Conservation (phyloP, 192 early-diverging fungal genomes). For the Funneliformis geosporum region DNA sequence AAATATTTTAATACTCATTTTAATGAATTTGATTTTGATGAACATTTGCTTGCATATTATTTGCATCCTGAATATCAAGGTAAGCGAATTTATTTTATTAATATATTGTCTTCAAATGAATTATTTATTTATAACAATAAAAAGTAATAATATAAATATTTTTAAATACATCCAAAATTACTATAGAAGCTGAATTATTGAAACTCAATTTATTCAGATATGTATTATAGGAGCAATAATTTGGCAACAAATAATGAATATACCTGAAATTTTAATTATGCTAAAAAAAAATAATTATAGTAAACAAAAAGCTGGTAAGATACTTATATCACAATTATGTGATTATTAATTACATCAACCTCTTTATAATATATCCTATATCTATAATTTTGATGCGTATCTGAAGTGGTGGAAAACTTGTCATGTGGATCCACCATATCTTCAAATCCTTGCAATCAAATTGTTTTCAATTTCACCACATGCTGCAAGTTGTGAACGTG, state of each 20-base stretch:
- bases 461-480: constrained; percentile 3
- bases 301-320: not conserved
- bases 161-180: not conserved
- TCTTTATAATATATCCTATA: not conserved
- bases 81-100: not conserved
- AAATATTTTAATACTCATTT: not conserved
- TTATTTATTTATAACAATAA: not conserved
- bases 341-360: not conserved
- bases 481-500: constrained; percentile 9
- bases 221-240: not conserved
- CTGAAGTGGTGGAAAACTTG: not conserved
- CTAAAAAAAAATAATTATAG: not conserved
- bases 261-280: not conserved
- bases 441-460: not conserved
- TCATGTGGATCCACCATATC: not conserved
- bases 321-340: not conserved
- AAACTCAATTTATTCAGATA: not conserved
- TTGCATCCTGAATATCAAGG: not conserved
- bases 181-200: not conserved
- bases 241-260: not conserved
- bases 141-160: not conserved
- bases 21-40: constrained; percentile 5
- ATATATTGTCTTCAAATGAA: no score
- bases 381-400: not conserved
- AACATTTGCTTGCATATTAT: constrained; percentile 4